Percentiles rank a stretch among this genome's conserved stretches.
phyloP scores from a whole-genome alignment of 108 stramenopile genomes.

The Nitzschia putrida region DNA sequence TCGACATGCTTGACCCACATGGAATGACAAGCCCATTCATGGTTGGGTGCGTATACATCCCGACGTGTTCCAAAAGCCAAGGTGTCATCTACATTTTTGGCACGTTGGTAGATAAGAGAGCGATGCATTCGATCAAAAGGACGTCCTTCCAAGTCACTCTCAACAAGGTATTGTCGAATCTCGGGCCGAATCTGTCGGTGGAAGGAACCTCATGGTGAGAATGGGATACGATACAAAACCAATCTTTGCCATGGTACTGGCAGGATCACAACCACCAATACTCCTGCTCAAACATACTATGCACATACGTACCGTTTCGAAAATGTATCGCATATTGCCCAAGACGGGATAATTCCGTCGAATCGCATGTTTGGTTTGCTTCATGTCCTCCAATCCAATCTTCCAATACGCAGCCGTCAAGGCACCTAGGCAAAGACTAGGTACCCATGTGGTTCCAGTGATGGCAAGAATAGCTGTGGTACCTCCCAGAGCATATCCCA shows the following conservation, averaged over 20 bases:
- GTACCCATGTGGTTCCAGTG: constrained; percentile 35
- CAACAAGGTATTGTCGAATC: constrained; percentile 80
- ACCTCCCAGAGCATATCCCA: constrained; percentile 56
- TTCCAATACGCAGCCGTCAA: constrained; percentile 62
- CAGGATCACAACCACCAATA: background rate
- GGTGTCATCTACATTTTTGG: constrained; percentile 61
- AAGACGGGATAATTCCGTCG: constrained; percentile 86
- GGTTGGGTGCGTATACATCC: constrained; percentile 46
- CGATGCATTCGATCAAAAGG: constrained; percentile 73
- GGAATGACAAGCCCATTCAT: constrained; percentile 87
- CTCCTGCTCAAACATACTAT: background rate
- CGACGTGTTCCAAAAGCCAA: constrained; percentile 73
- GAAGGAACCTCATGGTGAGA: background rate
- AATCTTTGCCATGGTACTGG: too few species aligned
- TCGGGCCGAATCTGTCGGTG: constrained; percentile 55
- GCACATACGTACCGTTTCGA: constrained; percentile 69
- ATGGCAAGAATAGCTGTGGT: constrained; percentile 16
- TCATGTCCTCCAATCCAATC: constrained; percentile 70
- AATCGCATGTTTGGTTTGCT: constrained; percentile 68
- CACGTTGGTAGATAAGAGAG: constrained; percentile 71
- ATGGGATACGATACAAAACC: background rate
- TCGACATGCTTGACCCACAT: constrained; percentile 53
- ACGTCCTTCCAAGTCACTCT: constrained; percentile 56
- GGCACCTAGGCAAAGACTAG: constrained; percentile 8
- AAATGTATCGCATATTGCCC: constrained; percentile 76